Base-by-base conservation (phyloP, 1,284 basidiomycete genomes). In the Pyrrhoderma noxium region DNA sequence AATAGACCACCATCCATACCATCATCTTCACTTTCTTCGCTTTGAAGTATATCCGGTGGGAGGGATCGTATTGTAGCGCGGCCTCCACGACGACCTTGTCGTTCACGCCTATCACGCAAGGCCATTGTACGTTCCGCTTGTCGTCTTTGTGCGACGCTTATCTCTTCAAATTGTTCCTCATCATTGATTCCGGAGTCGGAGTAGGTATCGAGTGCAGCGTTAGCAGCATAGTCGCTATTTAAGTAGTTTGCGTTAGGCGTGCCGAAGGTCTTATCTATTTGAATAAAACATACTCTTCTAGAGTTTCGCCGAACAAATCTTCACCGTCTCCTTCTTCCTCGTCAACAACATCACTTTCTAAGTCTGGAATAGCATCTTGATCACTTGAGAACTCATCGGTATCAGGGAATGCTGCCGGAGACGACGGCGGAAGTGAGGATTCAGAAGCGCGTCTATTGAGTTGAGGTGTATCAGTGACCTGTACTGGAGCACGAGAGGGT, bases 51-150 rank as follows among this genome's bases (percentile, higher is more conserved):
- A 8, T 82, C 76, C 23, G 91, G 94, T 52, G 87, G 89, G 51
- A 86, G 83, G 57, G 79, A 84, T 55, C 93, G 77, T 46, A 80
- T 74, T 27, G 82, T 79, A 37, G 89, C 86, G 57, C 90, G 79
- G 50, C 70, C 70, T 19, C 85, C 87, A 38, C 76, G 73, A 53
- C 73, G 72, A 5, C 85, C 83, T 18, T 73, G 71, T 8, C 80
- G 77, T 57, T 88, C 85, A 23, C 82, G 71, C 18, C 88, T 79
- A 73, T 99, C 95, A 46, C 96, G 82, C 57, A 87, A 79, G 27
- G 79, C 79, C 94, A 99, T 96, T 59, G 79, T 81, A 38, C 78
- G 73, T 67, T 99, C 96, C 19, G 92, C 96, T 1, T 82, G 84
- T 40, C 88, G 82, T 58, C 95, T 82, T 40, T 83, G 80, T 13